Conservation (phyloP, 306 rosid genomes). For the Cucurbita ficifolia region DNA sequence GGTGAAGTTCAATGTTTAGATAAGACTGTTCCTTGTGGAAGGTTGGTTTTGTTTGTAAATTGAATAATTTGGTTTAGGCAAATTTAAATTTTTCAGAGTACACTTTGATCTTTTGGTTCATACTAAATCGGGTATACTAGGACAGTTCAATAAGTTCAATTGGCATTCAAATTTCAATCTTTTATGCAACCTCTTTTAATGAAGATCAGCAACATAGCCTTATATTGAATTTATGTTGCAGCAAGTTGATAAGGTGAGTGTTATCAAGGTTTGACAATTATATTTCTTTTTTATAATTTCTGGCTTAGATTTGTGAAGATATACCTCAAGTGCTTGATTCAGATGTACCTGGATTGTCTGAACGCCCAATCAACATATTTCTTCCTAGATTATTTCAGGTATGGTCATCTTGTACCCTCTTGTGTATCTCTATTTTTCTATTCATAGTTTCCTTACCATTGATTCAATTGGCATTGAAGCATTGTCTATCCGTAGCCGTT, state of each 20-base stretch:
- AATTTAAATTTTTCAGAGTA: not conserved
- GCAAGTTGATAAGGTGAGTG: not conserved
- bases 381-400: conserved; percentile 86
- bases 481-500: not conserved
- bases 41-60: not conserved
- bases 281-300: conserved; percentile 4
- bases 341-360: conserved; percentile 88
- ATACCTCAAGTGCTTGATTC: conserved; percentile 89
- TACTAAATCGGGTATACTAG: not conserved
- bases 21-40: not conserved
- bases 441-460: not conserved
- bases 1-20: not conserved
- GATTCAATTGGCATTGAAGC: not conserved
- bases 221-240: not conserved
- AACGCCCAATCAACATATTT: conserved; percentile 78
- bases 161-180: not conserved
- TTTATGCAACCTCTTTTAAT: not conserved
- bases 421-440: not conserved
- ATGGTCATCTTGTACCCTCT: not conserved
- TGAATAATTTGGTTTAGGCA: not conserved
- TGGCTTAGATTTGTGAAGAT: conserved; percentile 83
- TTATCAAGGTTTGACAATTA: not conserved
- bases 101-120: not conserved
- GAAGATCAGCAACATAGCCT: not conserved
- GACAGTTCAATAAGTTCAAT: not conserved